These are phyloP conservation scores for Eimeria sp. DNA, from an alignment of 169 alveolate genomes.

Conservation along the genomic window DNA sequence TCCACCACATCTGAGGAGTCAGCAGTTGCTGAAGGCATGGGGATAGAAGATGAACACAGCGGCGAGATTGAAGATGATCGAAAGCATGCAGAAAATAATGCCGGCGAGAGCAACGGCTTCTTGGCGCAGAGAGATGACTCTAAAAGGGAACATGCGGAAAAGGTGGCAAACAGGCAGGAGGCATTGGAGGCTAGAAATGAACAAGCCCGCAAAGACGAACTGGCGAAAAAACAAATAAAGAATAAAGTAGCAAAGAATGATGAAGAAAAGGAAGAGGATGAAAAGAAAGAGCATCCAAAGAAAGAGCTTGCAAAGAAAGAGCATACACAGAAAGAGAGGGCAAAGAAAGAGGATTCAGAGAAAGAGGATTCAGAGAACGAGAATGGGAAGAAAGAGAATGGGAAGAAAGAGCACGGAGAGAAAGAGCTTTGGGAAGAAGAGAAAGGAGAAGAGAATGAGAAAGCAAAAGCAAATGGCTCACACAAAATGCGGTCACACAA, in stretches of 20 bases:
- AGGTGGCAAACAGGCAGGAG: not conserved
- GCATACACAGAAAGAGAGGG: not conserved
- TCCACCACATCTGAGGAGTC: not conserved
- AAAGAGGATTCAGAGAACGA: not conserved
- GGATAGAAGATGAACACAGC: not conserved
- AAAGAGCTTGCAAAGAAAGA: not conserved
- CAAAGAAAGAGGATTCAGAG: not conserved
- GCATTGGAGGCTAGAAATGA: not conserved
- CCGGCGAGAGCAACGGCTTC: not conserved
- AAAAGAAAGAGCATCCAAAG: not conserved
- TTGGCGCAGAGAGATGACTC: not conserved
- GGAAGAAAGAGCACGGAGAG: not conserved
- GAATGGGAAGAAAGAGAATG: not conserved
- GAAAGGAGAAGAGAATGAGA: not conserved
- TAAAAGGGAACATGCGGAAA: not conserved
- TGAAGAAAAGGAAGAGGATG: not conserved
- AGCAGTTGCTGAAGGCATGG: constrained; percentile 37
- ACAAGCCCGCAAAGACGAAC: not conserved
- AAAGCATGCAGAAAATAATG: not conserved
- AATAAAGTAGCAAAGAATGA: not conserved
- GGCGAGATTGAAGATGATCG: not conserved
- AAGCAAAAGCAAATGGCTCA: not conserved
- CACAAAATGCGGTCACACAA: not conserved
- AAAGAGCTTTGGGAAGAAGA: not conserved
- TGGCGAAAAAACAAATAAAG: not conserved